phyloP scores from a whole-genome alignment of 1,284 basidiomycete genomes.

The Phellopilus nigrolimitatus region DNA sequence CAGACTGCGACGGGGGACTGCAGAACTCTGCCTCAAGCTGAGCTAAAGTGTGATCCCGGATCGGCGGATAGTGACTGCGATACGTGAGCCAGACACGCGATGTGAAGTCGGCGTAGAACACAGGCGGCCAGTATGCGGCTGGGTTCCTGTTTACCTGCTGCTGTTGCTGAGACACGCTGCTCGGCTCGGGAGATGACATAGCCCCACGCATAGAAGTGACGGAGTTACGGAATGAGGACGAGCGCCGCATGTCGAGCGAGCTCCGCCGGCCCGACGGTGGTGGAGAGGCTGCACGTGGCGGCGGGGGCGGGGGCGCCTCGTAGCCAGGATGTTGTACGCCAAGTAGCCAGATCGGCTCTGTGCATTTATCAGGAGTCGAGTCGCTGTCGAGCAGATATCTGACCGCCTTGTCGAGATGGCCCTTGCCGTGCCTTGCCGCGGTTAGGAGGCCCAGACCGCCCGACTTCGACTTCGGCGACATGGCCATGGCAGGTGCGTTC shows the following conservation, averaged over 20 bases:
- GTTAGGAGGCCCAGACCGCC: slow-evolving; percentile 42
- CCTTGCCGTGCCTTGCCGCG: slow-evolving; percentile 67
- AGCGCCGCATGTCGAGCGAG: slow-evolving; percentile 36
- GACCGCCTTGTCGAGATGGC: slow-evolving; percentile 73
- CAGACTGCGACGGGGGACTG: slow-evolving; percentile 31
- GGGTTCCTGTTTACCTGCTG: slow-evolving; percentile 32
- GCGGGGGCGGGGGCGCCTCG: slow-evolving; percentile 45
- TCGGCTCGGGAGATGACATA: slow-evolving; percentile 27
- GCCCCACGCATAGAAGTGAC: slow-evolving; percentile 38
- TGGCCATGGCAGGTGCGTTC: slow-evolving; percentile 33
- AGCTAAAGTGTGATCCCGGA: slow-evolving; percentile 61
- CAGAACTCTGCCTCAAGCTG: slow-evolving; percentile 39
- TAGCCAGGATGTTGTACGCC: slow-evolving; percentile 76
- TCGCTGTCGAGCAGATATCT: slow-evolving; percentile 83
- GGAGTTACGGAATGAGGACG: slow-evolving; percentile 45
- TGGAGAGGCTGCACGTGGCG: slow-evolving; percentile 49
- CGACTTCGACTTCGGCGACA: slow-evolving; percentile 43
- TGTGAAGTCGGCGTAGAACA: slow-evolving; percentile 88
- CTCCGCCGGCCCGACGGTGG: slow-evolving; percentile 31
- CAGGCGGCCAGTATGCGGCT: slow-evolving; percentile 63
- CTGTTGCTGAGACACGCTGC: slow-evolving; percentile 29
- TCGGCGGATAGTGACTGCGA: slow-evolving; percentile 83
- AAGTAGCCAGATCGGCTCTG: slow-evolving; percentile 80
- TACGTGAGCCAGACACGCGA: slow-evolving; percentile 90
- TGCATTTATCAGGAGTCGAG: slow-evolving; percentile 71